phyloP scores from a whole-genome alignment of 1,284 basidiomycete species.

The Farysia itapuensis region DNA sequence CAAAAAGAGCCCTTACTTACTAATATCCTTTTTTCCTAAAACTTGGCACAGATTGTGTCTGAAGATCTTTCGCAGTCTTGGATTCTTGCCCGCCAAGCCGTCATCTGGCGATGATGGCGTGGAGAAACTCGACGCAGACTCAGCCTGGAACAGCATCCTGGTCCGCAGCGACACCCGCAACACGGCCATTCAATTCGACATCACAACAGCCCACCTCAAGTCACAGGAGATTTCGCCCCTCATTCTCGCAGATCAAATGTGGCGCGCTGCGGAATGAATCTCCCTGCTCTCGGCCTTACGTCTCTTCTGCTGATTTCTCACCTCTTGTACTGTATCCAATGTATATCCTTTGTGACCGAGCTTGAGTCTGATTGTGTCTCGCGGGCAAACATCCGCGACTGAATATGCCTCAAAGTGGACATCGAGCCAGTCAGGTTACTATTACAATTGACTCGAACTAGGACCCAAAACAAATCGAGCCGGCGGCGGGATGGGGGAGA shows the following conservation, averaged over 20 bases:
- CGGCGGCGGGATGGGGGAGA: too few species aligned
- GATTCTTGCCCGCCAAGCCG: conserved; percentile 40
- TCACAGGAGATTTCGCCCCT: conserved; percentile 19
- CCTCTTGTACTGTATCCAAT: too few species aligned
- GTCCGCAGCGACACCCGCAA: conserved; percentile 42
- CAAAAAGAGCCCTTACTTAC: background rate
- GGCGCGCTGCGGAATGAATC: conserved; percentile 35
- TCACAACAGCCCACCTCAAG: conserved; percentile 16
- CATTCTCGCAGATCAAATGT: conserved; percentile 39
- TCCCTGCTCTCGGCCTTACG: too few species aligned
- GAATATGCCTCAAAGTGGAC: too few species aligned
- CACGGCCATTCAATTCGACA: conserved; percentile 43
- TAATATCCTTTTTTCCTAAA: background rate
- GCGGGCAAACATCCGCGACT: too few species aligned
- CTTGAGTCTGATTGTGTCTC: too few species aligned
- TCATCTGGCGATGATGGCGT: too few species aligned
- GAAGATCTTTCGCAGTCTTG: conserved; percentile 40
- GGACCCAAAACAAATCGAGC: too few species aligned
- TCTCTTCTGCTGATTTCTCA: too few species aligned
- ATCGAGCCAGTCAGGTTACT: too few species aligned
- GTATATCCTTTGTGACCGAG: too few species aligned
- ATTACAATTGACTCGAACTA: too few species aligned
- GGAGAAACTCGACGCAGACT: conserved; percentile 1
- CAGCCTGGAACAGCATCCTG: conserved; percentile 28
- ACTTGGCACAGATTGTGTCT: conserved; percentile 21